phyloP scores from a whole-genome alignment of 2,329 filamentous ascomycete genomes.

The Xylariales sp. region DNA sequence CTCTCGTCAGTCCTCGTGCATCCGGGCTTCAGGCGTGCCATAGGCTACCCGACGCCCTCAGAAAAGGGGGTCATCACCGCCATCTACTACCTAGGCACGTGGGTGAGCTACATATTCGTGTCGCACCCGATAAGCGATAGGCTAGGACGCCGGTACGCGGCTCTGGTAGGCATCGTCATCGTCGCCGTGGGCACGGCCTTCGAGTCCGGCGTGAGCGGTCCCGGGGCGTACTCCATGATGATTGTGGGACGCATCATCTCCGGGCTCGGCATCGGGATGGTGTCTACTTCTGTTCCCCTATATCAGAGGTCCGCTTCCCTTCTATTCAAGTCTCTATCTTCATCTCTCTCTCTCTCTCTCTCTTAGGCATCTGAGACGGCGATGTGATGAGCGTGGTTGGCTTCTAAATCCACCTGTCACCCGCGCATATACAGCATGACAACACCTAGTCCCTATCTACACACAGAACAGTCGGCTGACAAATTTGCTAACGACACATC shows the following conservation, averaged over 20 bases:
- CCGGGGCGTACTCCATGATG: slow-evolving; percentile 59
- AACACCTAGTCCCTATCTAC: neutral
- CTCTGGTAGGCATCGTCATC: slow-evolving; percentile 59
- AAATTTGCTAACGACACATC: slow-evolving; percentile 12
- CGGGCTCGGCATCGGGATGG: slow-evolving; percentile 64
- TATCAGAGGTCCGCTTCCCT: slow-evolving; percentile 61
- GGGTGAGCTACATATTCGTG: slow-evolving; percentile 65
- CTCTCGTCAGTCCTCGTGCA: slow-evolving; percentile 67
- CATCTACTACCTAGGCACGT: slow-evolving; percentile 69
- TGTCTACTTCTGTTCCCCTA: slow-evolving; percentile 67
- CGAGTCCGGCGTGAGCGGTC: slow-evolving; percentile 58
- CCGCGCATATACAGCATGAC: neutral
- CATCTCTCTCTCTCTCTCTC: neutral
- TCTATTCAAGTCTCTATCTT: neutral
- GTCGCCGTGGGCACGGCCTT: slow-evolving; percentile 62
- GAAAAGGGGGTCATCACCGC: slow-evolving; percentile 65
- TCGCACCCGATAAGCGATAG: slow-evolving; percentile 63
- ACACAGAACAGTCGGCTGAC: neutral
- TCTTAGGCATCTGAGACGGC: neutral
- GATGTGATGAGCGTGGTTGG: neutral
- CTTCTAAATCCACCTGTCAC: neutral
- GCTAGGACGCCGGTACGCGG: slow-evolving; percentile 64
- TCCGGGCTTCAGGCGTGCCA: slow-evolving; percentile 62
- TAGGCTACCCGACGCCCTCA: slow-evolving; percentile 58
- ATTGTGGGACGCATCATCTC: slow-evolving; percentile 63